Conservation (phyloP, 2,329 filamentous ascomycete genomes). For the Exophiala dermatitidis region DNA sequence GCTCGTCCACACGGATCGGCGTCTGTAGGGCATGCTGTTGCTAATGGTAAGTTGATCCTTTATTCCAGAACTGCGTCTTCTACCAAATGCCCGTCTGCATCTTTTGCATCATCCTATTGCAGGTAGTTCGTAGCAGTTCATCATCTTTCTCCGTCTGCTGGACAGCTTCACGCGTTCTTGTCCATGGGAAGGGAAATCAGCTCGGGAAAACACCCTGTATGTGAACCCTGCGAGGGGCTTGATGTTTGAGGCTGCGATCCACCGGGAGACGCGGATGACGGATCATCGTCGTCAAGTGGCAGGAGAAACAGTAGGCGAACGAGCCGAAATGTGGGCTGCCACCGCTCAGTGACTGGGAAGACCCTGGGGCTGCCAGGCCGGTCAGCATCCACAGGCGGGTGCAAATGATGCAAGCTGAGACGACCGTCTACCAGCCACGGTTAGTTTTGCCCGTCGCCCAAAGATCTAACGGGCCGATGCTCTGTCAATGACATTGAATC, state of each 20-base stretch:
- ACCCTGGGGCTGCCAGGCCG: not conserved
- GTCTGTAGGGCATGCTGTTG: conserved; percentile 51
- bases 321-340: conserved; percentile 1
- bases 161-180: too few species aligned
- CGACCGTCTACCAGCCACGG: conserved; percentile 5
- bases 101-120: too few species aligned
- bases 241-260: not conserved
- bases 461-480: not conserved
- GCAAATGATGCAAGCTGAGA: conserved; percentile 2
- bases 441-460: not conserved
- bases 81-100: not conserved
- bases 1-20: not conserved
- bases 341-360: not conserved
- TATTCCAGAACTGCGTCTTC: not conserved
- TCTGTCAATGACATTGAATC: not conserved
- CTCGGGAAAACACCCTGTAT: too few species aligned
- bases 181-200: too few species aligned
- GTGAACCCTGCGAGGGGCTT: too few species aligned
- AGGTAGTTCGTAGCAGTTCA: too few species aligned
- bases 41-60: not conserved
- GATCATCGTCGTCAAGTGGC: not conserved
- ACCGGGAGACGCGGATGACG: not conserved
- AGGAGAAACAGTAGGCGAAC: conserved; percentile 7
- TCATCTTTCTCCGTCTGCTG: too few species aligned
- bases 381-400: not conserved